phyloP scores from a whole-genome alignment of 495 filamentous ascomycete species.

The Daldinia grandis region DNA sequence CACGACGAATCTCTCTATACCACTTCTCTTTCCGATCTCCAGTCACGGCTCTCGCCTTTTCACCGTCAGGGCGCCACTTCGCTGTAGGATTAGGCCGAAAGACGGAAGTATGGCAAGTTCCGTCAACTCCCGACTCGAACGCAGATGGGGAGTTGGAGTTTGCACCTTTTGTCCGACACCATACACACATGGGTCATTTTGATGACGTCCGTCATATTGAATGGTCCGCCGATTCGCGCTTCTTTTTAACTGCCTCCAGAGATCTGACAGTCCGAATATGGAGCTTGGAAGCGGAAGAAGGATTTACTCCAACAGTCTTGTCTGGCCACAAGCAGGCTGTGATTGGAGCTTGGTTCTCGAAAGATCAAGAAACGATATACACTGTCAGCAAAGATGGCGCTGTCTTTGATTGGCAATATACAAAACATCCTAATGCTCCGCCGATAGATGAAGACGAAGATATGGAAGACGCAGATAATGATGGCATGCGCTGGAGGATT shows the following conservation, averaged over 20 bases:
- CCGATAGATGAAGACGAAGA: slow-evolving; percentile 65
- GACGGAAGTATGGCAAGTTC: slow-evolving; percentile 95
- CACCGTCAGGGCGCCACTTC: slow-evolving; percentile 89
- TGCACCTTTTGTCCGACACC: slow-evolving; percentile 89
- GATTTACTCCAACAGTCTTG: slow-evolving; percentile 86
- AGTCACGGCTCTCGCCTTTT: slow-evolving; percentile 87
- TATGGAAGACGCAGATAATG: slow-evolving; percentile 64
- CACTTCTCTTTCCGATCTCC: slow-evolving; percentile 91
- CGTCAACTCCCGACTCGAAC: slow-evolving; percentile 79
- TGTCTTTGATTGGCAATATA: slow-evolving; percentile 73
- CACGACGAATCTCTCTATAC: slow-evolving; percentile 83
- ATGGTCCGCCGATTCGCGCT: slow-evolving; percentile 95
- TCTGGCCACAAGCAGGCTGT: slow-evolving; percentile 90
- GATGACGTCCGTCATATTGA: slow-evolving; percentile 84
- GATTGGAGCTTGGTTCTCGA: slow-evolving; percentile 89
- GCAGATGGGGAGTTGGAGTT: slow-evolving; percentile 88
- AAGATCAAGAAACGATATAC: slow-evolving; percentile 79
- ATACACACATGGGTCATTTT: slow-evolving; percentile 86
- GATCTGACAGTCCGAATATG: slow-evolving; percentile 94
- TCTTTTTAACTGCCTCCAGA: slow-evolving; percentile 89
- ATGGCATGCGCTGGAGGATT: slow-evolving; percentile 80
- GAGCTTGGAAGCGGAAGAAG: slow-evolving; percentile 87
- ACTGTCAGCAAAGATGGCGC: slow-evolving; percentile 67
- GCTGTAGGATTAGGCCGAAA: slow-evolving; percentile 84
- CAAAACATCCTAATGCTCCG: slow-evolving; percentile 57